A percentile compares a stretch with the other conserved stretches of the same genome.
These are phyloP conservation scores for Centaurea solstitialis DNA, from an alignment of 129 eudicot species.

Conservation along the genomic window DNA sequence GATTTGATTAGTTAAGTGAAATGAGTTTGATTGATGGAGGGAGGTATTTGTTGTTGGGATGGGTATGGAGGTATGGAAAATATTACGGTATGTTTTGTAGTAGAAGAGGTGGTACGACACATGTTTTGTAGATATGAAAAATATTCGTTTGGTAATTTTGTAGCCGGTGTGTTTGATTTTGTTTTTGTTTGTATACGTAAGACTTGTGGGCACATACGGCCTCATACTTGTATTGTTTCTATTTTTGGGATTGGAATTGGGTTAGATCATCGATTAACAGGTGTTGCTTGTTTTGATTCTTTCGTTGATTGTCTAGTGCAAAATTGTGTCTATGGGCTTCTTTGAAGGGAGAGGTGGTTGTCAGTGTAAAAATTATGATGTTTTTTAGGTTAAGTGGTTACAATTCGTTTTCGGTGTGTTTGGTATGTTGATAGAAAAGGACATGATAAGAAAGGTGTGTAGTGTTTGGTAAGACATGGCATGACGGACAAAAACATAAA, in stretches of 20 bases:
- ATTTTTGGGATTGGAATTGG: not conserved
- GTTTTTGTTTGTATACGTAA: constrained; percentile 15
- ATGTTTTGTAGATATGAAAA: constrained; percentile 30
- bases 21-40: constrained; percentile 25
- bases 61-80: constrained; percentile 5
- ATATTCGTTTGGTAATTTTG: not conserved
- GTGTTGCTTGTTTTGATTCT: not conserved
- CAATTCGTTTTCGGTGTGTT: no score
- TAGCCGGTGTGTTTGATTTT: constrained; percentile 12
- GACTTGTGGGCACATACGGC: not conserved
- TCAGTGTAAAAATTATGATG: no score
- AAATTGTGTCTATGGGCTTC: no score
- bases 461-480: no score
- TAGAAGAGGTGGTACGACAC: constrained; percentile 9
- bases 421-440: no score
- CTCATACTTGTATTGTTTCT: constrained; percentile 21
- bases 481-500: no score
- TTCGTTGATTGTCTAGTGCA: not conserved
- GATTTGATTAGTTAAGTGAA: constrained; percentile 24
- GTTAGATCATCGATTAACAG: not conserved
- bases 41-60: constrained; percentile 42
- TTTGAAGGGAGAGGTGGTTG: no score
- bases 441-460: no score
- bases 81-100: constrained; percentile 24
- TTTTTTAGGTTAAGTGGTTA: no score